These are phyloP conservation scores for Aspergillus neoniger DNA, from an alignment of 2,329 filamentous ascomycete genomes.

Conservation along the genomic window DNA sequence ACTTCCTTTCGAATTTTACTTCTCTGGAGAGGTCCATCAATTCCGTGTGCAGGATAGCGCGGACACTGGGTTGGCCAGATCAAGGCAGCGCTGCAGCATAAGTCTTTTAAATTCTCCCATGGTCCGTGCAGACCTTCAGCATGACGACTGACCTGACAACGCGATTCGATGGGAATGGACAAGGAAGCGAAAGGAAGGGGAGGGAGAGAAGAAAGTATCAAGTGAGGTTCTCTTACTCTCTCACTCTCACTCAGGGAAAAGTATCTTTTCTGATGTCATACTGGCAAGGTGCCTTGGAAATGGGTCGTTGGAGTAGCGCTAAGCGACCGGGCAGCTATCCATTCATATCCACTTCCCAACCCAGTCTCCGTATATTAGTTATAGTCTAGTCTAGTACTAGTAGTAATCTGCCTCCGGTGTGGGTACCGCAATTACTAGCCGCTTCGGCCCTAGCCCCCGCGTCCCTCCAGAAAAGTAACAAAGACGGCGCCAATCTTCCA, in stretches of 20 bases:
- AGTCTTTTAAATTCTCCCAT: constrained; percentile 8
- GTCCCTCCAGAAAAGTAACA: background rate
- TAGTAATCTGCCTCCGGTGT: background rate
- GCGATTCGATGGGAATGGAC: background rate
- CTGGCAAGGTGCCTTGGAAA: constrained; percentile 5
- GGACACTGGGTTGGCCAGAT: constrained; percentile 1
- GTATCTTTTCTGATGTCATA: constrained; percentile 7
- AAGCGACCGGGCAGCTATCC: background rate
- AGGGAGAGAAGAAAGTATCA: background rate
- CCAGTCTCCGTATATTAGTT: background rate
- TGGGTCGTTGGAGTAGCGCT: background rate
- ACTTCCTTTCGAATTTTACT: background rate
- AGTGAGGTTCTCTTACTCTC: background rate
- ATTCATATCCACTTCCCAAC: no score
- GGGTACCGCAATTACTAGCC: background rate
- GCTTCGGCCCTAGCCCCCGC: background rate
- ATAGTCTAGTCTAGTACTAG: background rate
- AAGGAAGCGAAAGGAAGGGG: no score
- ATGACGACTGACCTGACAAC: constrained; percentile 4
- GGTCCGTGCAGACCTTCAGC: constrained; percentile 8
- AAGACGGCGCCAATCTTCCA: background rate
- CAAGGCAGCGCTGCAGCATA: constrained; percentile 9
- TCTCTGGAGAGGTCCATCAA: background rate
- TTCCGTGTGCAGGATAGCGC: constrained; percentile 3
- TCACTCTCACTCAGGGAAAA: background rate